Evolutionary conservation across 306 rosid genomes (phyloP), one percentile per base, ranked within the genome.

Genomic region (Medicago lupulina): DNA sequence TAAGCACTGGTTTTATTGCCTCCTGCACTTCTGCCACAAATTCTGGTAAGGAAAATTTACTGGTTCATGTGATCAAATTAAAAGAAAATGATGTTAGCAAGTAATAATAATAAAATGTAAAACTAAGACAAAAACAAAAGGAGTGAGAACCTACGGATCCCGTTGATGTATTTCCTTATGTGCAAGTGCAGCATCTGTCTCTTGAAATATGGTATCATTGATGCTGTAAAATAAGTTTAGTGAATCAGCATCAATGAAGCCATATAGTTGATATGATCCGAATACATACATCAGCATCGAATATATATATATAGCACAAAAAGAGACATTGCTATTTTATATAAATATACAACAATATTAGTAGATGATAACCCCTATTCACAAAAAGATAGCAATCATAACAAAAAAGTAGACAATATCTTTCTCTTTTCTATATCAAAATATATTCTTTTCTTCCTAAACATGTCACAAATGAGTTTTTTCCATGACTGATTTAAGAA

Each of bases 151-250:
- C 70, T 89, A 95, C 99, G 97, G 99, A 83, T 92, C 97, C 81
- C 93, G 88, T 44, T 70, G 87, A 19, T 87, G 90, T 82, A 95
- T 95, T 88, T 95, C 97, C 90, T 95, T 92, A 83, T 84, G 53
- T 62, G 99, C 81, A 73, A 96, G 72, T 10, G 99, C 99, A 41
- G 96, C 87, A 82, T 92, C 93, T 47, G 99, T 85, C 85, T 92
- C 97, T 88, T 89, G 98, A 78, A 90, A 92, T 74, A 92, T 80
- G 34, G 88, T 83, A 55, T 95, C 97, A 71, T 95, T 95, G 68
- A 95, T 75, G 81, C 99, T 95, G 96, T 60, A 69, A 74, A 79
- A 86, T 58, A 25, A 74, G 59, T n/a, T 41, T 0, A 36, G 40
- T 21, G 36, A 67, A 67, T 85, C 70, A 87, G 81, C 38, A 60